Evolutionary conservation across 129 eudicot species (phyloP).

Genomic region (Heracleum sosnowskyi): DNA sequence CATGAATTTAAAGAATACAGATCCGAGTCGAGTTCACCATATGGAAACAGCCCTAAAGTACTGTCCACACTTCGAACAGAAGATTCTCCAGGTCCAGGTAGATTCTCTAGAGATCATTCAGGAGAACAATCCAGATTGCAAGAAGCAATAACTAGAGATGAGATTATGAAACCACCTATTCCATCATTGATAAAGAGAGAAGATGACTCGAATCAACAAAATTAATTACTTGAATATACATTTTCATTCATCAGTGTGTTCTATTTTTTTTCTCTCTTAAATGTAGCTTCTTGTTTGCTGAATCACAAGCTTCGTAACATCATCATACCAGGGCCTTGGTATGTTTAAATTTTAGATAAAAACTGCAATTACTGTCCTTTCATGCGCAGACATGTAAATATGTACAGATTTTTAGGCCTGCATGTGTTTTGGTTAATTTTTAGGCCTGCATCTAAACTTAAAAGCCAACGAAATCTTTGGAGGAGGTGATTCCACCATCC

Average conservation of each 20-base stretch:
- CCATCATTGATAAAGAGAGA: slow-evolving; percentile 15
- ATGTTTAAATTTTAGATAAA: too few species aligned
- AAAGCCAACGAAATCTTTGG: slow-evolving; percentile 53
- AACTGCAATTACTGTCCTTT: neutral
- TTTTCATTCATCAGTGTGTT: neutral
- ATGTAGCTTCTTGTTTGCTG: neutral
- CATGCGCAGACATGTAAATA: too few species aligned
- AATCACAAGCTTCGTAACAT: neutral
- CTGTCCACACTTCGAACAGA: neutral
- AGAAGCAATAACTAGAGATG: slow-evolving; percentile 1
- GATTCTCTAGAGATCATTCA: slow-evolving; percentile 1
- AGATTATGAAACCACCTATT: slow-evolving; percentile 17
- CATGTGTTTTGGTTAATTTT: too few species aligned
- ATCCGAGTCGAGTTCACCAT: slow-evolving; percentile 4
- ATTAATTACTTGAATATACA: neutral
- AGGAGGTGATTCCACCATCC: slow-evolving; percentile 62
- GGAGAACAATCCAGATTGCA: neutral
- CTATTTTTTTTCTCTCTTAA: neutral
- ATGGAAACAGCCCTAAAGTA: neutral
- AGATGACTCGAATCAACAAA: neutral
- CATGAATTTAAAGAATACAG: neutral
- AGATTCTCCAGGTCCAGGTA: slow-evolving; percentile 13
- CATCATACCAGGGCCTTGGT: too few species aligned
- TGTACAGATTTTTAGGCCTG: too few species aligned
- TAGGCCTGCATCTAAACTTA: slow-evolving; percentile 20